Conservation (phyloP, 164 flowering plant species). For the Sedum album region DNA sequence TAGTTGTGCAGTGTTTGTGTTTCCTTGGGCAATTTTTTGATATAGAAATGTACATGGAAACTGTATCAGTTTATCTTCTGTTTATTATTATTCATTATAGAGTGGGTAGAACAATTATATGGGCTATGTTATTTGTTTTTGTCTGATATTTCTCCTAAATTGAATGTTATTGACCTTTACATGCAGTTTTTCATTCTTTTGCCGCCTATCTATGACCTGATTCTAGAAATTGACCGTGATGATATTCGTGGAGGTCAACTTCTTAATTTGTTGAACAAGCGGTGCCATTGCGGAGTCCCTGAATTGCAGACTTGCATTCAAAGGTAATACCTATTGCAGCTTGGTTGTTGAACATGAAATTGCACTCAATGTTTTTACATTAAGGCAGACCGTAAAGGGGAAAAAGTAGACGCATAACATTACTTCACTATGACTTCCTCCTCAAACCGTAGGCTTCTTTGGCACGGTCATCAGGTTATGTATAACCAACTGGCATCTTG, state of each 20-base stretch:
- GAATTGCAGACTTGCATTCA: constrained; percentile 90
- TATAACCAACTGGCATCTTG: constrained; percentile 90
- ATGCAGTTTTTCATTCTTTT: constrained; percentile 79
- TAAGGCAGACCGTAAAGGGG: neutral
- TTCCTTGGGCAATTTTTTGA: neutral
- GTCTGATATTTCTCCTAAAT: neutral
- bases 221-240: constrained; percentile 87
- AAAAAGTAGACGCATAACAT: neutral
- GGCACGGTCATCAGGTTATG: constrained; percentile 72
- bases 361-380: neutral
- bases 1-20: neutral
- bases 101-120: neutral
- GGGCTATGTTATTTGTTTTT: neutral
- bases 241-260: constrained; percentile 85
- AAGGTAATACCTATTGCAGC: constrained; percentile 34
- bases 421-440: constrained; percentile 12
- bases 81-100: neutral
- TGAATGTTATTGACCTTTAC: neutral
- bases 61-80: neutral
- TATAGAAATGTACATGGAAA: neutral
- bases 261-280: constrained; percentile 77
- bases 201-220: constrained; percentile 83
- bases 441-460: constrained; percentile 70
- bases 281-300: constrained; percentile 97
- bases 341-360: neutral